Evolutionary conservation across 495 filamentous ascomycete genomes (phyloP), one percentile per base, ranked within the genome.

Genomic region (Penicillium coprophilum): DNA sequence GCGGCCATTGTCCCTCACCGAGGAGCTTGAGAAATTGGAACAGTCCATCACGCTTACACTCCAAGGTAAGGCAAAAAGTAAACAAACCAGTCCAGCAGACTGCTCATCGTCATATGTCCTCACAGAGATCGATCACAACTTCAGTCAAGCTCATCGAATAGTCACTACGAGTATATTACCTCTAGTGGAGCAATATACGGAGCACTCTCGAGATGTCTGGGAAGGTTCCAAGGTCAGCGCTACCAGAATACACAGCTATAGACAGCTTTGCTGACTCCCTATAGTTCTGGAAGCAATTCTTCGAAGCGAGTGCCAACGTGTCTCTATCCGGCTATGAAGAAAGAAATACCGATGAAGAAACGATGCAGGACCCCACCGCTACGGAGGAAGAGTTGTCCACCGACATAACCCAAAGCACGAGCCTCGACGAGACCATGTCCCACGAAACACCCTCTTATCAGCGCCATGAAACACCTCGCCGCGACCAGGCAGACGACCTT

Each of bases 231-330:
- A 96, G 83, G 92, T 69, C 23, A 55, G 55, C 6, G 15, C 1
- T 21, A 56, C 44, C 55, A 36, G 32, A 8, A n/a, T 36, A 50
- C 6, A 39, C 10, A 40, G 57, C 39, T 10, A 41, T 21, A 41
- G 46, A 4, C 3, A 13, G 7, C 23, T 30, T 36, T 27, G 39
- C 50, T 61, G 38, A 65, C 36, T 9, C 21, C 11, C 20, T 50
- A 13, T 63, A 95, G 90, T 97, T 97, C 74, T 98, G 94, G 94
- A 97, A 97, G 73, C 90, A 96, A 77, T 97, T 98, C 82, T 98
- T 98, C 75, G 94, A 98, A 75, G 90, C 93, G 52, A 94, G 89
- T 43, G 94, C 94, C 69, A 98, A 98, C 63, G 93, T 97, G 23
- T 94, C 91, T 3, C 83, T 98, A n/a, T 95, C 92, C 11, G 91